Evolutionary conservation across 495 filamentous ascomycete genomes (phyloP), one percentile per base, ranked within the genome.

Genomic region (Chaetomium tenue): DNA sequence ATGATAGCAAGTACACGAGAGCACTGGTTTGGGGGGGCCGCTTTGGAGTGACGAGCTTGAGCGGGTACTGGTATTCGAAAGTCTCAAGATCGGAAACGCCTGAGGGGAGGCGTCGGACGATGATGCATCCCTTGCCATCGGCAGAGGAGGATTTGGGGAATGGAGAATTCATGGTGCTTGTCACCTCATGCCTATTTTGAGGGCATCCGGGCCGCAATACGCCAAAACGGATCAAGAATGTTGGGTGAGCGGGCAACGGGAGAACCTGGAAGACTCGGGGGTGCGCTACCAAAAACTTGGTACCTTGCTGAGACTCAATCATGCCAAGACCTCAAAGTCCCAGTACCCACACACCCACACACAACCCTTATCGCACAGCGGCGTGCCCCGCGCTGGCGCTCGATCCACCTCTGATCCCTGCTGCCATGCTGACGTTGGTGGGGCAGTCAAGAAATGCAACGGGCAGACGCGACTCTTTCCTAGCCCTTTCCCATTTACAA

Each of bases 11-110:
- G 74, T 97, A 97, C 16, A 87, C 80, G 25, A 88, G 79, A 47
- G 93, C 81, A 76, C 84, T 78, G 44, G 82, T 81, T 5, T 82
- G 79, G n/a, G 75, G 71, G 0, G 78, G 74, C 9, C 78, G 75
- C 33, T 81, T 77, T 11, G 87, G 84, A 7, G 92, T 87, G 71
- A 98, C 88, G 40, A 98, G 88, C 74, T 98, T 98, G 40, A 98
- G 84, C 12, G 94, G 94, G 72, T 97, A 98, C 74, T 94, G 89
- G 76, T 93, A 98, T 42, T 86, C 87, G 63, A 97, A 83, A 25
- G 82, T 84, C 55, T 87, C 86, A 22, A 97, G 84, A 20, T 88
- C 84, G 0, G 91, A 89, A 46, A 83, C 84, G 7, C 83, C 78
- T 16, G 91, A 88, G 20, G 92, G 90, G 13, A 90, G 84, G 11